A percentile compares a stretch with the other conserved stretches of the same genome.
These are phyloP conservation scores for Kodamaea leandrae DNA, from an alignment of 805 yeast species.

Conservation along the genomic window DNA sequence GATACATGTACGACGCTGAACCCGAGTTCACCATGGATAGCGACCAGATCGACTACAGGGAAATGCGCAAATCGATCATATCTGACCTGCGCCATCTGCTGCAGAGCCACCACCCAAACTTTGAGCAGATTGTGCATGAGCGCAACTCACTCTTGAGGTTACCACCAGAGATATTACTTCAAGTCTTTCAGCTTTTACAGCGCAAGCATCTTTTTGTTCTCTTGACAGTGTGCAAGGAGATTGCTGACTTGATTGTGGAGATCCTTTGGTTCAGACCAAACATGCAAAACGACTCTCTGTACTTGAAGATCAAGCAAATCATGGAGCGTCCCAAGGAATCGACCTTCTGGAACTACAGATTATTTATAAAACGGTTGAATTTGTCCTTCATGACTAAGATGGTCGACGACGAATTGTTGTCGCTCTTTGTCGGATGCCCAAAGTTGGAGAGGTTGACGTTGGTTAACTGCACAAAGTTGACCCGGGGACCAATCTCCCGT, in stretches of 20 bases:
- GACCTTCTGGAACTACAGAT: constrained; percentile 66
- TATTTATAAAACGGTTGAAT: constrained; percentile 74
- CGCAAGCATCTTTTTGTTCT: constrained; percentile 61
- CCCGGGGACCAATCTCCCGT: constrained; percentile 57
- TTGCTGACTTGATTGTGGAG: constrained; percentile 77
- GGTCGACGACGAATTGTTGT: constrained; percentile 63
- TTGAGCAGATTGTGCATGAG: constrained; percentile 9
- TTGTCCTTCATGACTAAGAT: constrained; percentile 67
- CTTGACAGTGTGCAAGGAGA: constrained; percentile 72
- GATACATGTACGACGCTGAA: constrained; percentile 7
- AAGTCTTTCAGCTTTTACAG: constrained; percentile 63
- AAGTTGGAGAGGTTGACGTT: constrained; percentile 83
- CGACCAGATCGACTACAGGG: constrained; percentile 33
- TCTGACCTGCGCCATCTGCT: constrained; percentile 12
- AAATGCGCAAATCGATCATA: constrained; percentile 34
- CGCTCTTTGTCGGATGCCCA: constrained; percentile 61
- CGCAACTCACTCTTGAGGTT: constrained; percentile 42
- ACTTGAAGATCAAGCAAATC: constrained; percentile 53
- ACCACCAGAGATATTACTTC: constrained; percentile 61
- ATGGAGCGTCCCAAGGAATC: constrained; percentile 45
- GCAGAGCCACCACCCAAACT: constrained; percentile 4
- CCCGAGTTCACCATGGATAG: constrained; percentile 31
- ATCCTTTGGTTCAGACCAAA: constrained; percentile 86
- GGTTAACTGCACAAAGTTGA: constrained; percentile 69
- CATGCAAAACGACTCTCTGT: constrained; percentile 49